These are phyloP conservation scores for Phoma sp. DNA, from an alignment of 2,329 filamentous ascomycete genomes.

Conservation along the genomic window DNA sequence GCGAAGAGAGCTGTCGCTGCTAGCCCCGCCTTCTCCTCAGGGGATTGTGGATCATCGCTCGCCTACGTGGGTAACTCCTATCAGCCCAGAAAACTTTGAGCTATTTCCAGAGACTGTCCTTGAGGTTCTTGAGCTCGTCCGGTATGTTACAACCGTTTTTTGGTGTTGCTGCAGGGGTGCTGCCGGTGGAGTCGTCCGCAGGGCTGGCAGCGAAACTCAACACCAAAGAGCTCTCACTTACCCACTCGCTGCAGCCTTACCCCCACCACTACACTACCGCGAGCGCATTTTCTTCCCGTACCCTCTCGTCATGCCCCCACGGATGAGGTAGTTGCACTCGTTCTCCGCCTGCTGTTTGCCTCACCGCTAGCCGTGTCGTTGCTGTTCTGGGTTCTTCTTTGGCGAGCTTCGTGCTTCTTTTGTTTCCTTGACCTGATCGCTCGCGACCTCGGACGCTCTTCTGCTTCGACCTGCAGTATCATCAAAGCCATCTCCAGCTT, in stretches of 20 bases:
- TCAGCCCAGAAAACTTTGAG: neutral
- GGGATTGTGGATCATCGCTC: neutral
- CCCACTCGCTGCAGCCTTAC: neutral
- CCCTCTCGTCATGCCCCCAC: too few species aligned
- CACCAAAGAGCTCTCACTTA: slow-evolving; percentile 8
- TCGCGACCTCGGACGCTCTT: neutral
- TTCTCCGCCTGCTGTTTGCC: neutral
- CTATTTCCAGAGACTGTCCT: neutral
- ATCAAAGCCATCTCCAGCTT: neutral
- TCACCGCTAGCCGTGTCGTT: neutral
- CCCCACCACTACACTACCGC: neutral
- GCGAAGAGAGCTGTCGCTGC: neutral
- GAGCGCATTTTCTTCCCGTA: neutral
- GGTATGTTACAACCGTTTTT: neutral
- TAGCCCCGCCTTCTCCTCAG: slow-evolving; percentile 5
- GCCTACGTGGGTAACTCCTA: neutral
- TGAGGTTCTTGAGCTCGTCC: neutral
- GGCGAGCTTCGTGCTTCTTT: neutral
- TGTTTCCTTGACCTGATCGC: neutral
- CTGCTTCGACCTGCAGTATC: neutral
- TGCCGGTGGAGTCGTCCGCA: neutral
- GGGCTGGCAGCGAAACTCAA: slow-evolving; percentile 6
- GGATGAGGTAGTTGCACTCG: neutral
- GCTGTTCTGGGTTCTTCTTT: neutral
- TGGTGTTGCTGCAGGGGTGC: slow-evolving; percentile 1